Evolutionary conservation across 148 eudicot genomes (phyloP).

Genomic region (Chenopodium berlandieri): DNA sequence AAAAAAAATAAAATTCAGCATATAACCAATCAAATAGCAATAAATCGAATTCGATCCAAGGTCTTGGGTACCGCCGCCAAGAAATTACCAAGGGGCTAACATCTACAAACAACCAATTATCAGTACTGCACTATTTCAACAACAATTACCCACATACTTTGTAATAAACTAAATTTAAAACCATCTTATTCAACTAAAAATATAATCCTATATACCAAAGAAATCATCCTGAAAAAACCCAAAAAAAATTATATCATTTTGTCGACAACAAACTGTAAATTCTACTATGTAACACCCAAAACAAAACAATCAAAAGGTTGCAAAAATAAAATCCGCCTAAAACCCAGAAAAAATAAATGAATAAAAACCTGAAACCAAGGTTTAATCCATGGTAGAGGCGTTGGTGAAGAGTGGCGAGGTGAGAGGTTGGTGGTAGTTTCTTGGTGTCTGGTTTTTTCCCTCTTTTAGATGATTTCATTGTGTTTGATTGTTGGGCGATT

Average conservation of each 20-base stretch:
- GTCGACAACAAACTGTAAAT: not conserved
- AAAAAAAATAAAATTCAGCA: not conserved
- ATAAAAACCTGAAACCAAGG: constrained; percentile 49
- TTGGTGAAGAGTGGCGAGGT: constrained; percentile 53
- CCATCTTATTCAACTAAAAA: not conserved
- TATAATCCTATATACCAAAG: not conserved
- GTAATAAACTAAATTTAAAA: too few species aligned
- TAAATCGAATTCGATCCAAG: too few species aligned
- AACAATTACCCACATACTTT: not conserved
- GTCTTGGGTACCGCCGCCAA: too few species aligned
- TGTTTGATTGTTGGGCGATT: not conserved
- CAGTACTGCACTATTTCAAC: not conserved
- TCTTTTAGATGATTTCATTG: constrained; percentile 23
- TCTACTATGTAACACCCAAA: not conserved
- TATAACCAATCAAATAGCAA: not conserved
- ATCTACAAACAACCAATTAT: not conserved
- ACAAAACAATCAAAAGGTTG: not conserved
- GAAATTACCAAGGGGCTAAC: too few species aligned
- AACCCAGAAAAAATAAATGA: not conserved
- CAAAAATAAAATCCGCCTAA: not conserved
- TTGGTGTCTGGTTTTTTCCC: constrained; percentile 22
- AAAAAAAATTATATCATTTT: not conserved
- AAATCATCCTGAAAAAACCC: not conserved
- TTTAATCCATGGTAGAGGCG: constrained; percentile 66
- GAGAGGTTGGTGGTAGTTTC: constrained; percentile 27